phyloP scores from a whole-genome alignment of 2,329 filamentous ascomycete genomes.

The Sporothrix pseudoabietina region DNA sequence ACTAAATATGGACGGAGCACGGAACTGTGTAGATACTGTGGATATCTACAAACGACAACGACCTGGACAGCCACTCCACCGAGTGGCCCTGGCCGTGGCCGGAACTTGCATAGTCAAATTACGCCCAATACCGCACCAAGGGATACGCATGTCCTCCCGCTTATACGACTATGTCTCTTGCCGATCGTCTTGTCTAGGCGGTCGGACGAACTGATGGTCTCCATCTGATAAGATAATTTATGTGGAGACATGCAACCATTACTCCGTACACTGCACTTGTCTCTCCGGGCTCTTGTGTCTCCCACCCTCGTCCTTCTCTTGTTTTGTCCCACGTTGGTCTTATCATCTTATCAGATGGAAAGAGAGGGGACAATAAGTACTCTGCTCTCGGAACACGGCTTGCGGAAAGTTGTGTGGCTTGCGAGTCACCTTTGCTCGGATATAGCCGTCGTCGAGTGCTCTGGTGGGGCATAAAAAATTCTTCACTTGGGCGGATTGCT shows the following conservation, averaged over 20 bases:
- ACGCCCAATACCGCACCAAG: not conserved
- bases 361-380: not conserved
- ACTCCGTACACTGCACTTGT: not conserved
- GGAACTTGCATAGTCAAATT: not conserved
- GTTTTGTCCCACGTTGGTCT: too few relatives aligned
- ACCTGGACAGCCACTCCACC: not conserved
- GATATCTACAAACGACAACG: not conserved
- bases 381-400: not conserved
- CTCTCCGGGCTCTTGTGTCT: too few relatives aligned
- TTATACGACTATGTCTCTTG: not conserved
- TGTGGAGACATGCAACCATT: slow-evolving; percentile 4
- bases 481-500: too few relatives aligned
- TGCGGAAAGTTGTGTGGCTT: not conserved
- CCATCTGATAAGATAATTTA: slow-evolving; percentile 10
- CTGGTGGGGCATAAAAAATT: too few relatives aligned
- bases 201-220: not conserved
- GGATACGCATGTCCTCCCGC: not conserved
- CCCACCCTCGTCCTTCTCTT: too few relatives aligned
- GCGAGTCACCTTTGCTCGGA: not conserved
- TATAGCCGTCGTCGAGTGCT: not conserved
- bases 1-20: not conserved
- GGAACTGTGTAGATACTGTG: not conserved
- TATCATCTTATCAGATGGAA: not conserved
- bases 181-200: not conserved
- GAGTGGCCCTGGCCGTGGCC: not conserved